Evolutionary conservation across 331 rosid genomes (phyloP).

Genomic region (Saraca asoca): DNA sequence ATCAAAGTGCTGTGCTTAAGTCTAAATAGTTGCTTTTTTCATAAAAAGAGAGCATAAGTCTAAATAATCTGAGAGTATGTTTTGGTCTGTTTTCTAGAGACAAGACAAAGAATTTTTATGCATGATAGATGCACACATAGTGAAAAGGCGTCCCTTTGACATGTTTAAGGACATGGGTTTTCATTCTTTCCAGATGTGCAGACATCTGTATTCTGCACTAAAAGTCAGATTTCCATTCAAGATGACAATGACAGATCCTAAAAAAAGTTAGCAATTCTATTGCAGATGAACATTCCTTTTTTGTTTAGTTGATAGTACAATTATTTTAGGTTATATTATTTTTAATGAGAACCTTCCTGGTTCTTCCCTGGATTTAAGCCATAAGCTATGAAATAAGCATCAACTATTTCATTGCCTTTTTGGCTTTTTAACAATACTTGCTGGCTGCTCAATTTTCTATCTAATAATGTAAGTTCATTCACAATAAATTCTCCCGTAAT

Average conservation of each 20-base stretch:
- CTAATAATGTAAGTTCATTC: background rate
- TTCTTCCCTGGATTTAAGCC: background rate
- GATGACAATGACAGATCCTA: constrained; percentile 28
- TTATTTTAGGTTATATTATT: background rate
- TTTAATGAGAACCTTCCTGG: constrained; percentile 17
- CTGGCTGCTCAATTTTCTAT: background rate
- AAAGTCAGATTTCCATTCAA: constrained; percentile 32
- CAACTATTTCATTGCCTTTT: background rate
- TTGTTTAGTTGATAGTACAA: background rate
- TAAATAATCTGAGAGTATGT: too few relatives aligned
- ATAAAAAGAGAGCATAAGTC: too few relatives aligned
- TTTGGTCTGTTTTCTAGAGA: too few relatives aligned
- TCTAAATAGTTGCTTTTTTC: too few relatives aligned
- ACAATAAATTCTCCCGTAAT: too few relatives aligned
- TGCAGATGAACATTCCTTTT: background rate
- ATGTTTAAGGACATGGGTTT: constrained; percentile 13
- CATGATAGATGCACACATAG: too few relatives aligned
- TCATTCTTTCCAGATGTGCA: constrained; percentile 29
- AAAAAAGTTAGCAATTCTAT: background rate
- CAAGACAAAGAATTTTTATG: too few relatives aligned
- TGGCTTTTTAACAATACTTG: background rate
- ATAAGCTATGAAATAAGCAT: background rate
- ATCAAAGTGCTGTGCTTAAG: too few relatives aligned
- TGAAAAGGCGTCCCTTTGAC: background rate
- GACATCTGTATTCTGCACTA: constrained; percentile 40